These are phyloP conservation scores for Chrysoporthe puriensis DNA, from an alignment of 2,329 filamentous ascomycete species.

Conservation along the genomic window DNA sequence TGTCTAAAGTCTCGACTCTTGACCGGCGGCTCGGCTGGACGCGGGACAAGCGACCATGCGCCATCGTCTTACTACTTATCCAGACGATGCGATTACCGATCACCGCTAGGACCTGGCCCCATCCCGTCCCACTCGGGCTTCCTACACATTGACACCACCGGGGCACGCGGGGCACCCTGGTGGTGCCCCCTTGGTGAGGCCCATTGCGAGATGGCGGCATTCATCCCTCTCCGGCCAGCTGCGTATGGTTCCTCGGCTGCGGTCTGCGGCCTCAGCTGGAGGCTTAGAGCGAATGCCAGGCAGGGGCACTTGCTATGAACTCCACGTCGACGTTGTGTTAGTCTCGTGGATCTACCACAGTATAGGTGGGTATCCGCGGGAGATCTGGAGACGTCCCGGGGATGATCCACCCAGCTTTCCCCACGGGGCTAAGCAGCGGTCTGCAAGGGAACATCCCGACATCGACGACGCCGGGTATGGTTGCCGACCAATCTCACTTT, in stretches of 20 bases:
- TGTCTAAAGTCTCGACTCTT: neutral
- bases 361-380: no score
- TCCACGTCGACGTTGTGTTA: no score
- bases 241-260: no score
- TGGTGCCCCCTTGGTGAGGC: neutral
- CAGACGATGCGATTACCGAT: neutral
- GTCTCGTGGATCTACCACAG: neutral
- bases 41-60: conserved; percentile 22
- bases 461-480: neutral
- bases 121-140: neutral
- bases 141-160: neutral
- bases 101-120: neutral
- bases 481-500: no score
- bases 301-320: no score
- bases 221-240: neutral
- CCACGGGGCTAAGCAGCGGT: neutral
- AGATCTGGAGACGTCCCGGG: neutral
- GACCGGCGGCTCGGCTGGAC: conserved; percentile 26
- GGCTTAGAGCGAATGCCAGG: no score
- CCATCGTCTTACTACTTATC: neutral
- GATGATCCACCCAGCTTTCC: neutral
- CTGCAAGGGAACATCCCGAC: neutral
- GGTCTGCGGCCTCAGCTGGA: no score
- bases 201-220: neutral
- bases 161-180: neutral